These are phyloP conservation scores for Cladorrhinum sp. DNA, from an alignment of 2,329 filamentous ascomycete species.

Conservation along the genomic window DNA sequence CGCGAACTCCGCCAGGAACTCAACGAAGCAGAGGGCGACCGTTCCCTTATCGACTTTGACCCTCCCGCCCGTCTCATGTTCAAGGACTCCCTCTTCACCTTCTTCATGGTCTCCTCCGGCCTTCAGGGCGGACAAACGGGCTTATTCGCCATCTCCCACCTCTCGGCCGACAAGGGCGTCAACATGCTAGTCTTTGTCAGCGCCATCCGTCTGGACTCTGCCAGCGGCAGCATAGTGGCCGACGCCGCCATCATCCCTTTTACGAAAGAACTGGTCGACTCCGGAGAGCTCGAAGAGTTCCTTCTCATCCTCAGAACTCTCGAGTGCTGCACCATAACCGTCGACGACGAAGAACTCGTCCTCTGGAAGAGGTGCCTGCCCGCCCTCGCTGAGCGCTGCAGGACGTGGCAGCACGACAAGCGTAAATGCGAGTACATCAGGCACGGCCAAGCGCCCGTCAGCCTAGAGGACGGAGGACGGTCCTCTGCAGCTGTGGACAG, in stretches of 20 bases:
- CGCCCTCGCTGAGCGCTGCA: constrained; percentile 45
- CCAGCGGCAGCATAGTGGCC: constrained; percentile 41
- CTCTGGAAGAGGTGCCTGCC: constrained; percentile 48
- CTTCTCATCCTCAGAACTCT: constrained; percentile 37
- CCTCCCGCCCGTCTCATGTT: constrained; percentile 39
- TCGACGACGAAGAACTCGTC: constrained; percentile 56
- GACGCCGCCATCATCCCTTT: constrained; percentile 48
- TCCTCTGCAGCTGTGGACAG: constrained; percentile 46
- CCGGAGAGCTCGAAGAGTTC: constrained; percentile 37
- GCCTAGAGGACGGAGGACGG: constrained; percentile 33
- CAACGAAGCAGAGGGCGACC: neutral
- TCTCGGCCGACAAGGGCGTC: constrained; percentile 34
- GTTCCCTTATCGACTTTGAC: neutral
- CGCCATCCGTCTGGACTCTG: constrained; percentile 43
- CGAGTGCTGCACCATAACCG: constrained; percentile 36
- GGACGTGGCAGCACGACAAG: constrained; percentile 44
- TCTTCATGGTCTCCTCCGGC: constrained; percentile 46
- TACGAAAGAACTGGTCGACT: constrained; percentile 35
- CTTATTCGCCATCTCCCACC: constrained; percentile 42
- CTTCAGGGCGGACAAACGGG: constrained; percentile 44
- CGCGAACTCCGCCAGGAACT: constrained; percentile 33
- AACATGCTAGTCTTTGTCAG: constrained; percentile 43
- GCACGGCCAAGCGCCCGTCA: constrained; percentile 38
- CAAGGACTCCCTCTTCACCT: constrained; percentile 47
- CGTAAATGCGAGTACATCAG: constrained; percentile 43